phyloP scores from a whole-genome alignment of 768 basidiomycete species.

The Lactarius hengduanensis region DNA sequence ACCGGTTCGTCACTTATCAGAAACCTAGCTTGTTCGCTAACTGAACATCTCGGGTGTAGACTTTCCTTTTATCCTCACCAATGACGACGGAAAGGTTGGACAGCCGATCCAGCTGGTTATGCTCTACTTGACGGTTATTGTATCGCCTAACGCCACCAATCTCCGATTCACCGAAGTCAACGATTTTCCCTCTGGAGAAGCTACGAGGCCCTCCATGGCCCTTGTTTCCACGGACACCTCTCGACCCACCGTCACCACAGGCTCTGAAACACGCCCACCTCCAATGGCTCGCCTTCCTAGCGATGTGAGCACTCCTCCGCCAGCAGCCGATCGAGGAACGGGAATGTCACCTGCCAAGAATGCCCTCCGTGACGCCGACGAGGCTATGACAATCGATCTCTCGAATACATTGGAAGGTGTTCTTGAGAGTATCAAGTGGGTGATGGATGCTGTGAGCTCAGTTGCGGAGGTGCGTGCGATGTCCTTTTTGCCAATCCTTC shows the following conservation, averaged over 20 bases:
- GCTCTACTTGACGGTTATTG: not conserved
- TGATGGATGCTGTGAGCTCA: not conserved
- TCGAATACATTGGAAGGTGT: not conserved
- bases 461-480: not conserved
- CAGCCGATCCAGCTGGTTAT: not conserved
- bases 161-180: too few species aligned
- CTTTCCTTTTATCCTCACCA: not conserved
- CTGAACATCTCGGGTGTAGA: not conserved
- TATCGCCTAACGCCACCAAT: not conserved
- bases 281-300: not conserved
- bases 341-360: not conserved
- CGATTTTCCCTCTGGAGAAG: not conserved
- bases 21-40: not conserved
- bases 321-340: not conserved
- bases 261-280: not conserved
- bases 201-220: not conserved
- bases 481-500: not conserved
- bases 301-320: not conserved
- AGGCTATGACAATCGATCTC: not conserved
- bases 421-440: not conserved
- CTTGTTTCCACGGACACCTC: not conserved
- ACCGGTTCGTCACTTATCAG: not conserved
- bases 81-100: not conserved
- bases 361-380: not conserved
- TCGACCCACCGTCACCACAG: not conserved